A percentile compares a stretch with the other conserved stretches of the same genome.
Evolutionary conservation across 306 rosid genomes (phyloP).

Genomic region (Acacia acuminata): DNA sequence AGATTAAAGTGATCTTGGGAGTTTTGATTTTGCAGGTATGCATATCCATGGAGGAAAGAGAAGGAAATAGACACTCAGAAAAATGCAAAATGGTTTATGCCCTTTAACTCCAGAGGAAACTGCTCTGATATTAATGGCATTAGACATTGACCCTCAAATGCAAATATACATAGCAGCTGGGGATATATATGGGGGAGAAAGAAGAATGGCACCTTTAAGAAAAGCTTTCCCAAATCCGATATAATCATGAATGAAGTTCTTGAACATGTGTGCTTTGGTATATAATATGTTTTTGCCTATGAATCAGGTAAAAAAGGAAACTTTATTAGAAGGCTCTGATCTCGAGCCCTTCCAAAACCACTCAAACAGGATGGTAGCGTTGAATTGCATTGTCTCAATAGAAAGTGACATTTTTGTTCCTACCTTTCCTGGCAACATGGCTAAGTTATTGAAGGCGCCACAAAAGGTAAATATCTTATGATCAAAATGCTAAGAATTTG

Average conservation of each 20-base stretch:
- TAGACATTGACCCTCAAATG: constrained; percentile 53
- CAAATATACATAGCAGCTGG: constrained; percentile 77
- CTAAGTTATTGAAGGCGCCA: constrained; percentile 76
- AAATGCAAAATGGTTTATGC: constrained; percentile 58
- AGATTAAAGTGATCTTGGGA: not conserved
- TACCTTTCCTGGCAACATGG: constrained; percentile 75
- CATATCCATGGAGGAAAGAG: constrained; percentile 65
- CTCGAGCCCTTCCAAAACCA: constrained; percentile 61
- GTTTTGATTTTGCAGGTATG: constrained; percentile 40
- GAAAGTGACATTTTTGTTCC: constrained; percentile 70
- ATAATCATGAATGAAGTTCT: constrained; percentile 8
- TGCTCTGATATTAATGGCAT: constrained; percentile 50
- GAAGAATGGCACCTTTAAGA: constrained; percentile 49
- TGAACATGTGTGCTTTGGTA: not conserved
- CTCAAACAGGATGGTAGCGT: constrained; percentile 71
- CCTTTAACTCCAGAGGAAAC: constrained; percentile 81
- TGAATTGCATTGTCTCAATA: constrained; percentile 68
- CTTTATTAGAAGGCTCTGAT: constrained; percentile 54
- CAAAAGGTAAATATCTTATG: constrained; percentile 42
- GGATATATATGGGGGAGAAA: constrained; percentile 61
- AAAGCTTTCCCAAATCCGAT: constrained; percentile 64
- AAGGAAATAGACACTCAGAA: constrained; percentile 55
- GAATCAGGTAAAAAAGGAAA: constrained; percentile 32
- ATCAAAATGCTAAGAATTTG: not conserved
- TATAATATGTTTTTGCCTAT: not conserved